A percentile compares a stretch with the other conserved stretches of the same genome.
Conservation (phyloP, 352 stramenopile species). For the Peronospora farinosa region DNA sequence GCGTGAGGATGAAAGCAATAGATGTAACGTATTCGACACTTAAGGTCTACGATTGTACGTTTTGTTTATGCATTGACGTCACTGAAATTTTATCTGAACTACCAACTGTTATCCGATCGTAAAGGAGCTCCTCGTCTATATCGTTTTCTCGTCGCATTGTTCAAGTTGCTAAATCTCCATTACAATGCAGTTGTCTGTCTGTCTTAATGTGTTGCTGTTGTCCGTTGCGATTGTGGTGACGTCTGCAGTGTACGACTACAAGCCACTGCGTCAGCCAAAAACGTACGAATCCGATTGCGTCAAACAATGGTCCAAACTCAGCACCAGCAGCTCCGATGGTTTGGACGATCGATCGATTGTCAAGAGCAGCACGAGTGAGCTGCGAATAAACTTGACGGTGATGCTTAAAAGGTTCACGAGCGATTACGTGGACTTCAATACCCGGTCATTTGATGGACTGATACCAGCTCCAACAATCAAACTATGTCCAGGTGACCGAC, state of each 20-base stretch:
- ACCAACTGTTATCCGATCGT: slow-evolving; percentile 20
- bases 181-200: slow-evolving; percentile 17
- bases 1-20: too few relatives aligned
- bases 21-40: too few relatives aligned
- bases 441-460: slow-evolving; percentile 59
- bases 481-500: slow-evolving; percentile 57
- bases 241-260: slow-evolving; percentile 33
- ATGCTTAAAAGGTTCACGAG: slow-evolving; percentile 55
- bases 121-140: slow-evolving; percentile 1
- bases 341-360: slow-evolving; percentile 28
- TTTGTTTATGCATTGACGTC: not conserved
- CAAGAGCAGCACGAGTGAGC: slow-evolving; percentile 37
- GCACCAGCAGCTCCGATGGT: slow-evolving; percentile 4
- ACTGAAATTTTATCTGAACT: slow-evolving; percentile 15
- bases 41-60: not conserved
- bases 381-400: slow-evolving; percentile 57
- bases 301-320: slow-evolving; percentile 28
- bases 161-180: slow-evolving; percentile 4
- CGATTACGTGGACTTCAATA: slow-evolving; percentile 69
- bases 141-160: slow-evolving; percentile 19
- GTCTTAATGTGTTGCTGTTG: slow-evolving; percentile 9
- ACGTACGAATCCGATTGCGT: slow-evolving; percentile 43
- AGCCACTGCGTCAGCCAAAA: slow-evolving; percentile 34
- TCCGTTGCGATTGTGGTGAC: slow-evolving; percentile 5
- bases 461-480: slow-evolving; percentile 68